phyloP scores from a whole-genome alignment of 345 rosid genomes.

The Punica granatum region DNA sequence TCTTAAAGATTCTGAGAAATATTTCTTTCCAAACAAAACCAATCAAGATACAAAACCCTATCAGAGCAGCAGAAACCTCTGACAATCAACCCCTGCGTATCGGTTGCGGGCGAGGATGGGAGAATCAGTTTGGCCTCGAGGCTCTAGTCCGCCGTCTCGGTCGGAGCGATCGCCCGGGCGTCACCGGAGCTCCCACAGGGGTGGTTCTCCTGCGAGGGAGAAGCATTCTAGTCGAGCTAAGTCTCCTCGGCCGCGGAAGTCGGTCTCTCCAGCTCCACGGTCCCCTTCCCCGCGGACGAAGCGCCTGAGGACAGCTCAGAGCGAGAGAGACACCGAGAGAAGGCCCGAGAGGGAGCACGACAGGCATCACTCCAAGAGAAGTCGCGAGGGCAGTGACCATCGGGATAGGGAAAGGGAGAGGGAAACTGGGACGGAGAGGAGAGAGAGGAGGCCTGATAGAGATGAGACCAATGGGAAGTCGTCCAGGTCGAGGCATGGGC shows the following conservation, averaged over 20 bases:
- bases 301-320: slow-evolving; percentile 47
- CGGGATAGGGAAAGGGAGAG: slow-evolving; percentile 29
- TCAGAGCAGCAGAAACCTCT: no score
- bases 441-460: slow-evolving; percentile 45
- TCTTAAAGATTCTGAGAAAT: no score
- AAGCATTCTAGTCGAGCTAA: slow-evolving; percentile 22
- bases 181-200: slow-evolving; percentile 32
- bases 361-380: slow-evolving; percentile 30
- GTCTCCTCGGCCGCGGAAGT: slow-evolving; percentile 30
- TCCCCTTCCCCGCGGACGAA: slow-evolving; percentile 75
- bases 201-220: slow-evolving; percentile 31
- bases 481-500: slow-evolving; percentile 36
- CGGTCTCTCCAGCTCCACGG: slow-evolving; percentile 25
- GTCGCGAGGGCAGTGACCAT: slow-evolving; percentile 26
- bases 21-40: no score
- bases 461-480: slow-evolving; percentile 44
- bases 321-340: slow-evolving; percentile 42
- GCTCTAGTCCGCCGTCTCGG: slow-evolving; percentile 21
- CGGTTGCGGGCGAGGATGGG: not conserved
- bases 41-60: no score
- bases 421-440: slow-evolving; percentile 40
- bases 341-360: slow-evolving; percentile 41
- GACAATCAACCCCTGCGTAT: no score
- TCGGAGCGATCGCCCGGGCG: slow-evolving; percentile 38
- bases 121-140: slow-evolving; percentile 14